phyloP scores from a whole-genome alignment of 2,329 filamentous ascomycete genomes.

The Calycina marina region DNA sequence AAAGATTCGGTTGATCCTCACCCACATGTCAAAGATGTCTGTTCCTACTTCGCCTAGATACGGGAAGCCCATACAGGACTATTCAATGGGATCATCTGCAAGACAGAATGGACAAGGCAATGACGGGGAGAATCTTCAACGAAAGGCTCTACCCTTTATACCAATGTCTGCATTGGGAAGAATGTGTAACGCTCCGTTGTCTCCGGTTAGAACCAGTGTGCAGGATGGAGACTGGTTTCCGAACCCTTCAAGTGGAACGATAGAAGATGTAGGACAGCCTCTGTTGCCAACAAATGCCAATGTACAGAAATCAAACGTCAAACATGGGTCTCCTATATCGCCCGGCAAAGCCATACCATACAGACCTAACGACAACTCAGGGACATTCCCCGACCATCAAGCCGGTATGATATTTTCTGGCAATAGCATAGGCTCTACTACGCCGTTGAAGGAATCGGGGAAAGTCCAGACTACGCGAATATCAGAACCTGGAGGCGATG shows the following conservation, averaged over 20 bases:
- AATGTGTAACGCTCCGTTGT: conserved; percentile 37
- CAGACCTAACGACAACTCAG: too few relatives aligned
- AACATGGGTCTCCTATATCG: too few relatives aligned
- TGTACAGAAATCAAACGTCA: too few relatives aligned
- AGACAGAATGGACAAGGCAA: conserved; percentile 9
- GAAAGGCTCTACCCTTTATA: conserved; percentile 12
- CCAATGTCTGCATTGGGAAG: conserved; percentile 17
- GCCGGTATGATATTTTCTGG: conserved; percentile 17
- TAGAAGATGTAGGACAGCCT: too few relatives aligned
- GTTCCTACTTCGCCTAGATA: conserved; percentile 10
- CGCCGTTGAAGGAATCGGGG: too few relatives aligned
- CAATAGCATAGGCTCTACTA: too few relatives aligned
- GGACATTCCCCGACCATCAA: too few relatives aligned
- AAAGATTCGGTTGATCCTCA: not conserved
- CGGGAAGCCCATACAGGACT: conserved; percentile 8
- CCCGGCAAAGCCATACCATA: too few relatives aligned
- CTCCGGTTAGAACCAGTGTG: conserved; percentile 40
- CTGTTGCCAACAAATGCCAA: too few relatives aligned
- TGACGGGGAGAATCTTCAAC: conserved; percentile 13
- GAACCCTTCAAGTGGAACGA: conserved; percentile 35
- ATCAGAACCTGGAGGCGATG: too few relatives aligned
- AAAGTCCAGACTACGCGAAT: too few relatives aligned
- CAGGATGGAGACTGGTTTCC: conserved; percentile 37
- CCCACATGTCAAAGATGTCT: conserved; percentile 13
- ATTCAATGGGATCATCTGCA: conserved; percentile 1